phyloP scores from a whole-genome alignment of 2,329 filamentous ascomycete genomes.

The Phialophora expanda region DNA sequence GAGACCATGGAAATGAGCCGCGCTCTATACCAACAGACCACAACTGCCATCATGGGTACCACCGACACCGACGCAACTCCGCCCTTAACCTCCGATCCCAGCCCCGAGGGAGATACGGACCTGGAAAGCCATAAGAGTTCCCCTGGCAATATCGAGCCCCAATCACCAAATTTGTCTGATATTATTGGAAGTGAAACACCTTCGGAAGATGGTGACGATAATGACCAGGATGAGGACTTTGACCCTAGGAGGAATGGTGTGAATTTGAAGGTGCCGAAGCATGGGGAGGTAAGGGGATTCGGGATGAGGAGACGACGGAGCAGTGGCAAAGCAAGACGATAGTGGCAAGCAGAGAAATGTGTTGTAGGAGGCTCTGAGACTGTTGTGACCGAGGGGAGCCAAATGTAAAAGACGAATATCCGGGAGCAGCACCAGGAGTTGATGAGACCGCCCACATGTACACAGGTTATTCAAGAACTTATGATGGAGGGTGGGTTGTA shows the following conservation, averaged over 20 bases:
- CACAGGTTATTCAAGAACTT: background rate
- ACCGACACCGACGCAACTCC: background rate
- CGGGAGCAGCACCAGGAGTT: background rate
- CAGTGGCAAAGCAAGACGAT: background rate
- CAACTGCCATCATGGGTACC: background rate
- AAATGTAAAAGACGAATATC: background rate
- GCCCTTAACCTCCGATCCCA: background rate
- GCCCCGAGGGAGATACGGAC: background rate
- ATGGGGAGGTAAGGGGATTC: conserved; percentile 5
- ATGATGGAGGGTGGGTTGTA: background rate
- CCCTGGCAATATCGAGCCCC: background rate
- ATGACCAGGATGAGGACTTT: conserved; percentile 11
- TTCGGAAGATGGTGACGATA: conserved; percentile 10
- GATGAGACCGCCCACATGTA: background rate
- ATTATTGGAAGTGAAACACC: conserved; percentile 23
- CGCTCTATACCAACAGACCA: background rate
- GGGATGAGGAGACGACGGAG: background rate
- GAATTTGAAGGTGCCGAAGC: background rate
- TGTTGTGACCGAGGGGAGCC: background rate
- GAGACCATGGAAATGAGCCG: background rate
- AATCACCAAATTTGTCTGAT: conserved; percentile 17
- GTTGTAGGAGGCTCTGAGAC: background rate
- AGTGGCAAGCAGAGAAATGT: background rate
- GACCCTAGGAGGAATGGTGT: background rate
- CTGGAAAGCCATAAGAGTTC: background rate